A percentile compares a stretch with the other conserved stretches of the same genome.
These are phyloP conservation scores for Eimeria falciformis DNA, from an alignment of 169 alveolate species.

Conservation along the genomic window DNA sequence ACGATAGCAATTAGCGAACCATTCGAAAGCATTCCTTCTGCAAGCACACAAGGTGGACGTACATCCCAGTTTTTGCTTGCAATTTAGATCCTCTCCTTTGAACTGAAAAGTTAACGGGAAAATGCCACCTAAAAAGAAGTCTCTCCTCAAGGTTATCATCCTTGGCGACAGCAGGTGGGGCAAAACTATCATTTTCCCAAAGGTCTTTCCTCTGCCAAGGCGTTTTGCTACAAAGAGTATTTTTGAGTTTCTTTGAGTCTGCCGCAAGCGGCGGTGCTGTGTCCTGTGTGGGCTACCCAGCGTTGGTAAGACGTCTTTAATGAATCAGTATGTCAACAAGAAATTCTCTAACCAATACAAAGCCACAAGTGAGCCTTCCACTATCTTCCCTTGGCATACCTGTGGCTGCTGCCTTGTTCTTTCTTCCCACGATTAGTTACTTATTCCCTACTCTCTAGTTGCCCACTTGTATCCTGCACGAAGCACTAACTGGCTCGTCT, in stretches of 20 bases:
- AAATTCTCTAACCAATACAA: constrained; percentile 97
- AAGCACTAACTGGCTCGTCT: neutral
- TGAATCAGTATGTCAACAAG: constrained; percentile 98
- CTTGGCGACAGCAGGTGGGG: constrained; percentile 99
- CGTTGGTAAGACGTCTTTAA: constrained; percentile 98
- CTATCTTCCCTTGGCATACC: too few species aligned
- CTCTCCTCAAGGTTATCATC: constrained; percentile 95
- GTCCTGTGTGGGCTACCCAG: constrained; percentile 81
- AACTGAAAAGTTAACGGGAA: too few species aligned
- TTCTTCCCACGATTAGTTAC: too few species aligned
- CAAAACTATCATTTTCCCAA: too few species aligned
- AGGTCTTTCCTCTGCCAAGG: neutral
- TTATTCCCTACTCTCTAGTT: neutral
- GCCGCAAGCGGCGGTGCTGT: constrained; percentile 2
- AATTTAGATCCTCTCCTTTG: too few species aligned
- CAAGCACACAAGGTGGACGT: too few species aligned
- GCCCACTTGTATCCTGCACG: neutral
- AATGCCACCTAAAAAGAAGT: constrained; percentile 82
- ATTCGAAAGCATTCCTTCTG: too few species aligned
- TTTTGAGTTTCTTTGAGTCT: neutral
- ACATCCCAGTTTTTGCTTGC: too few species aligned
- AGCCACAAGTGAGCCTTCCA: constrained; percentile 94
- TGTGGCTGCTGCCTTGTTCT: too few species aligned
- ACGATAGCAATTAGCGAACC: too few species aligned
- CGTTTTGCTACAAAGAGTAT: constrained; percentile 5